Evolutionary conservation across 2,329 filamentous ascomycete species (phyloP), one percentile per base, ranked within the genome.

Genomic region (Neopestalotiopsis clavispora): DNA sequence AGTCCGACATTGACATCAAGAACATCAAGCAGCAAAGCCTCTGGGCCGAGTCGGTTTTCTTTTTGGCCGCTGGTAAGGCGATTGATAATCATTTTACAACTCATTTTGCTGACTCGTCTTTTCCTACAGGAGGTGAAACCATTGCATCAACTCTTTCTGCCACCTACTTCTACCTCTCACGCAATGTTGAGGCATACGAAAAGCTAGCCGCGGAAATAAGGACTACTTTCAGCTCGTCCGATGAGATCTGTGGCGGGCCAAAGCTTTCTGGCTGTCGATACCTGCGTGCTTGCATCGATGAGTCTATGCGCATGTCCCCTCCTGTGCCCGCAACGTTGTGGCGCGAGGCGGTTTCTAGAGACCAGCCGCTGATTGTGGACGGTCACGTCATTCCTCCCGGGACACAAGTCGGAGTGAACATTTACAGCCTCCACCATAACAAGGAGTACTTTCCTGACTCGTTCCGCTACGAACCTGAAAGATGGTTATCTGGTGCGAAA

Each of bases 211-310:
- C 71, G 2, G 79, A 82, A 67, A 73, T 82, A 57, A 75, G 77
- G 14, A 69, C 63, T 13, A 72, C 73, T 1, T 85, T 85, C 69
- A 72, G 71, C 0, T 75, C 77, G 6, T 67, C 69, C n/a, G 71
- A 70, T 2, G 72, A 77, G 1, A 81, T 81, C 32, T 63, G 67
- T 3, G 67, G 70, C 45, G 79, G 79, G 3, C 56, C 75, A 1
- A 69, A 74, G 7, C 73, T 86, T 6, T 73, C 77, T 28, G 72
- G 68, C 13, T 83, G 79, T 71, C 68, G 66, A 0, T 86, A 85
- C 70, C 75, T 87, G 0, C 78, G 79, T 4, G 85, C 84, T 4
- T 81, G 80, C 67, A 79, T 87, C 56, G 80, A 86, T 58, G 84
- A 87, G 72, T 75, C 80, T 0, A 75, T 86, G 68, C 80, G 85